Percentiles rank a stretch among this genome's conserved stretches.
These are phyloP conservation scores for Wickerhamiella alocasiicola DNA, from an alignment of 805 yeast genomes.

Conservation along the genomic window DNA sequence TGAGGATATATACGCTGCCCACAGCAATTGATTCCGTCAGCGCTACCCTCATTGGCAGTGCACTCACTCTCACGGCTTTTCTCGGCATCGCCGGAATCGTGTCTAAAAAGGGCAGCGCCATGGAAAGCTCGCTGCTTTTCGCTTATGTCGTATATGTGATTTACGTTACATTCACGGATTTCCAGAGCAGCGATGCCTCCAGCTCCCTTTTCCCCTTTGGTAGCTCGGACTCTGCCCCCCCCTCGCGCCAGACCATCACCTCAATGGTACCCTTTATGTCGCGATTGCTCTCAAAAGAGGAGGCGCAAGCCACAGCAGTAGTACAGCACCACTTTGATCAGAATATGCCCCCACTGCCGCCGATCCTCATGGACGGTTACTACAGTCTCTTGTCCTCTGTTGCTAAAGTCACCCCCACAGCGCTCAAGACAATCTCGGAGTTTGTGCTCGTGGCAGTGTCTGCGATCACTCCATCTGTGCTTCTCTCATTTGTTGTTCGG, in stretches of 20 bases:
- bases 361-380: slow-evolving; percentile 29
- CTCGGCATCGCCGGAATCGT: slow-evolving; percentile 75
- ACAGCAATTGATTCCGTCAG: slow-evolving; percentile 51
- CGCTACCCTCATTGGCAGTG: slow-evolving; percentile 78
- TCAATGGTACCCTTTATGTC: slow-evolving; percentile 6
- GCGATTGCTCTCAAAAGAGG: background rate
- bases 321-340: background rate
- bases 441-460: slow-evolving; percentile 38
- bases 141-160: slow-evolving; percentile 88
- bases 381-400: slow-evolving; percentile 27
- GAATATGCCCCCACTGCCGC: slow-evolving; percentile 27
- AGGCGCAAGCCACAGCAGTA: background rate
- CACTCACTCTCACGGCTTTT: slow-evolving; percentile 60
- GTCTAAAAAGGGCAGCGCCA: slow-evolving; percentile 74
- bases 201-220: slow-evolving; percentile 14
- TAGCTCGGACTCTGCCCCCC: background rate
- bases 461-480: slow-evolving; percentile 68
- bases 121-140: slow-evolving; percentile 74
- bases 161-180: slow-evolving; percentile 83
- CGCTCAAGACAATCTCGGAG: slow-evolving; percentile 31
- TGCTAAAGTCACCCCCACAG: slow-evolving; percentile 31
- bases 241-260: slow-evolving; percentile 1
- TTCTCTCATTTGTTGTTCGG: slow-evolving; percentile 72
- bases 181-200: slow-evolving; percentile 32
- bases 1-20: slow-evolving; percentile 70